Evolutionary conservation across 225 moss, liverwort and hornwort species (phyloP).

Genomic region (Polytrichum commune): DNA sequence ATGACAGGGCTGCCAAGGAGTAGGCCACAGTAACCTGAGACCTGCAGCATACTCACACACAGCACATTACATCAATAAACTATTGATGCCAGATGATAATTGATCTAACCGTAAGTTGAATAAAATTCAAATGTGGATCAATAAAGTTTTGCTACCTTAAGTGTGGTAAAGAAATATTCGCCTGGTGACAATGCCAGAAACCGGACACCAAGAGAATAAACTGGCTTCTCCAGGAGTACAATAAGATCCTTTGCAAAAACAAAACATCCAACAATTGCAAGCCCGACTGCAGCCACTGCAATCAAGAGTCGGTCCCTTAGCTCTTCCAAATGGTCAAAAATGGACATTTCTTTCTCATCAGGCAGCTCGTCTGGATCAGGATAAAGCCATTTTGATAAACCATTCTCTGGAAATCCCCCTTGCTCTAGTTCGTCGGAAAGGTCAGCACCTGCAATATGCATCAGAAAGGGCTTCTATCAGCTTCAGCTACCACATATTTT

Average conservation of each 20-base stretch:
- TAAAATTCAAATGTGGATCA: not conserved
- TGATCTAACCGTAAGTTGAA: not conserved
- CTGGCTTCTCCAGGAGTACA: constrained; percentile 83
- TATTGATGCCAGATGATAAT: too few species aligned
- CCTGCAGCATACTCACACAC: constrained; percentile 37
- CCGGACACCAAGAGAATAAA: constrained; percentile 82
- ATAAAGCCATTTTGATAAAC: constrained; percentile 88
- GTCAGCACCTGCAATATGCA: constrained; percentile 11
- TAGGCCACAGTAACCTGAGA: constrained; percentile 94
- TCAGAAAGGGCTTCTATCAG: too few species aligned
- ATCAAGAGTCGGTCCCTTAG: constrained; percentile 71
- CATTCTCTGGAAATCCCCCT: constrained; percentile 30
- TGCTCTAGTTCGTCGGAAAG: constrained; percentile 17
- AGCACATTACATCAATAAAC: constrained; percentile 10
- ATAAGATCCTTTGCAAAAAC: constrained; percentile 86
- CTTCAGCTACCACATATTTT: too few species aligned
- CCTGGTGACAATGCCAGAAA: constrained; percentile 96
- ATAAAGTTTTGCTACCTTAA: constrained; percentile 55
- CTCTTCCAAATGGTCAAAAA: constrained; percentile 96
- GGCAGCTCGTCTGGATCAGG: constrained; percentile 91
- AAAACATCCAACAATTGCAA: constrained; percentile 76
- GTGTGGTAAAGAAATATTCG: constrained; percentile 94
- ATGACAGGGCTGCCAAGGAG: constrained; percentile 90
- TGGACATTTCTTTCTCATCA: constrained; percentile 94
- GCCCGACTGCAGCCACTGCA: constrained; percentile 68